Evolutionary conservation across 2,329 filamentous ascomycete species (phyloP).

Genomic region (Cylindrodendrum hubeiense): DNA sequence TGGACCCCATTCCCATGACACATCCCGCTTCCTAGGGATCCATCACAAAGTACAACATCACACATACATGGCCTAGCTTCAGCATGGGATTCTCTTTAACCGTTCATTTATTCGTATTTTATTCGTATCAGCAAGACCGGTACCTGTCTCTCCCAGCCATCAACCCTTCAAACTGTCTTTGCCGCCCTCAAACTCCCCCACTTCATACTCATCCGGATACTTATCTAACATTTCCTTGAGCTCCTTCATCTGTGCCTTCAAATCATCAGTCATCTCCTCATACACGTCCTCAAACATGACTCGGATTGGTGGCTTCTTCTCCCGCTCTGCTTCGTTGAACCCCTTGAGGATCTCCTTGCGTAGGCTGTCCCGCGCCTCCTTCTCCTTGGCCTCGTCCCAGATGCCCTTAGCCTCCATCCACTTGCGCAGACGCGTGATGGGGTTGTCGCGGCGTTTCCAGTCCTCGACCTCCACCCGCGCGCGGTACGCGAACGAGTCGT

Average conservation of each 20-base stretch:
- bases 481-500: constrained; percentile 97
- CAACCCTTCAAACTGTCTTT: constrained; percentile 68
- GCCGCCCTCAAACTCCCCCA: constrained; percentile 81
- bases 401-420: constrained; percentile 87
- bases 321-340: constrained; percentile 85
- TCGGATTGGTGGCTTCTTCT: constrained; percentile 80
- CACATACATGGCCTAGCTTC: background rate
- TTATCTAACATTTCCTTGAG: constrained; percentile 82
- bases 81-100: background rate
- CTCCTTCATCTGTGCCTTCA: constrained; percentile 77
- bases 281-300: constrained; percentile 91
- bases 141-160: background rate
- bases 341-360: constrained; percentile 84
- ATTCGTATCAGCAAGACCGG: background rate
- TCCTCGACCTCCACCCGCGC: constrained; percentile 94
- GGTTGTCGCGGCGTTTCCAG: constrained; percentile 93
- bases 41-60: background rate
- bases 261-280: constrained; percentile 85
- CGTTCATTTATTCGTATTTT: background rate
- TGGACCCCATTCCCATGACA: constrained; percentile 13
- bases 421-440: constrained; percentile 86
- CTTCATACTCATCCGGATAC: constrained; percentile 94
- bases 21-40: background rate
- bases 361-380: constrained; percentile 72
- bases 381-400: constrained; percentile 90